Conservation (phyloP, 768 basidiomycete genomes). For the Auriscalpium orientale region DNA sequence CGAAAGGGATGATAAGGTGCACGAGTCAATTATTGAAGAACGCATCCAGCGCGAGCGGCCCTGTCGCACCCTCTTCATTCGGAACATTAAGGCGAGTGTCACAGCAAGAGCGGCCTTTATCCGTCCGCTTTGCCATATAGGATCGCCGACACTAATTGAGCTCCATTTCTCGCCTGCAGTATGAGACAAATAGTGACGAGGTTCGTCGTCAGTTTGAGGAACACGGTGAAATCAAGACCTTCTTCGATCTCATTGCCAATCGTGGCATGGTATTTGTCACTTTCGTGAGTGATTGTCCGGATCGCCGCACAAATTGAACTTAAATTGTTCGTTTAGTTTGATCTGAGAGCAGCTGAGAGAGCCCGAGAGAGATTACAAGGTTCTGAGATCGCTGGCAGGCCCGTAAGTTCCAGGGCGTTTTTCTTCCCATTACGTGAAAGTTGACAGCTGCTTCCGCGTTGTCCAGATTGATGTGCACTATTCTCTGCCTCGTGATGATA, state of each 20-base stretch:
- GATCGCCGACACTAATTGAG: constrained; percentile 4
- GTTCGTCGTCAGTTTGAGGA: constrained; percentile 84
- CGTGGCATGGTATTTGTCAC: constrained; percentile 99
- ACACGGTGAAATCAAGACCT: constrained; percentile 93
- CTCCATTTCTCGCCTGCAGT: constrained; percentile 37
- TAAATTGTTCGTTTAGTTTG: constrained; percentile 48
- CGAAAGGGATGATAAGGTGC: constrained; percentile 83
- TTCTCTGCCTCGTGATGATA: constrained; percentile 84
- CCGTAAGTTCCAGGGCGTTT: constrained; percentile 48
- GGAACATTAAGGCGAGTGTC: constrained; percentile 92
- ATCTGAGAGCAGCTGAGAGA: constrained; percentile 86
- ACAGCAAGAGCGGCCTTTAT: neutral
- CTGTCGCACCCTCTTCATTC: constrained; percentile 92
- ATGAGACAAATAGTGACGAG: constrained; percentile 82
- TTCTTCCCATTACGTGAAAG: neutral
- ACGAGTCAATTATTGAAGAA: constrained; percentile 89
- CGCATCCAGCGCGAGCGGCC: constrained; percentile 90
- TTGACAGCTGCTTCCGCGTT: constrained; percentile 2
- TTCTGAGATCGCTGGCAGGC: constrained; percentile 78
- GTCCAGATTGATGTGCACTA: constrained; percentile 96
- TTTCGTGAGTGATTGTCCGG: constrained; percentile 62
- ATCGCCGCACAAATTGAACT: no score
- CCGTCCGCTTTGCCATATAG: neutral
- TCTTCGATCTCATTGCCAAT: constrained; percentile 90
- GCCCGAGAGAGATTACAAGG: constrained; percentile 89